phyloP scores from a whole-genome alignment of 805 yeast genomes.

The Metschnikowia santaceciliae region DNA sequence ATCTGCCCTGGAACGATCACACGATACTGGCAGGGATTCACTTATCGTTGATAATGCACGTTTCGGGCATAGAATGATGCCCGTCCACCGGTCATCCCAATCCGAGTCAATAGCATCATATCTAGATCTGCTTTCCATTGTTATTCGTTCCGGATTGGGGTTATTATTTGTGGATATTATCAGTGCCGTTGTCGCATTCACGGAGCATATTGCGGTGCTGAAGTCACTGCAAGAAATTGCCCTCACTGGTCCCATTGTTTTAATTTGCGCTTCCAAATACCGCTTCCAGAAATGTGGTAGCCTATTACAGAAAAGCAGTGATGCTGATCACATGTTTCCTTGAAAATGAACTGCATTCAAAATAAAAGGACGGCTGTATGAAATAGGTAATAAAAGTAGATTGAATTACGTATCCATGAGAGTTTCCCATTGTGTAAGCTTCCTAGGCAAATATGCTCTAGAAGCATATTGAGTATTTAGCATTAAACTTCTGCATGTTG shows the following conservation, averaged over 20 bases:
- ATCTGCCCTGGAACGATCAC: not conserved
- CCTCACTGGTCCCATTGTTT: not conserved
- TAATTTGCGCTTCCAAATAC: not conserved
- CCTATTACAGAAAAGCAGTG: not conserved
- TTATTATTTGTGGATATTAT: not conserved
- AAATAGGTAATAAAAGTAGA: not conserved
- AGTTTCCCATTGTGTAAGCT: not conserved
- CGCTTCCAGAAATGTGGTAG: not conserved
- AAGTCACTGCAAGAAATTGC: not conserved
- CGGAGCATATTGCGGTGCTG: not conserved
- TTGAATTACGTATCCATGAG: not conserved
- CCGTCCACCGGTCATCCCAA: not conserved
- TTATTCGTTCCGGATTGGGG: not conserved
- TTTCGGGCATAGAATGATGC: not conserved
- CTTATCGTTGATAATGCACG: not conserved
- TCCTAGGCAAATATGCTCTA: not conserved
- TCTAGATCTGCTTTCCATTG: not conserved
- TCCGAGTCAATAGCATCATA: not conserved
- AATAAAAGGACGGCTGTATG: not conserved
- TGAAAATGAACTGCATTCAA: not conserved
- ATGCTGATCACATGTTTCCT: not conserved
- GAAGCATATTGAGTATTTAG: not conserved
- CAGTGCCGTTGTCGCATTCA: not conserved
- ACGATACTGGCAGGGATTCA: not conserved
- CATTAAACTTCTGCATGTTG: not conserved